Conservation (phyloP, 228 moss, liverwort and hornwort genomes). For the Sphagnum magellanicum region DNA sequence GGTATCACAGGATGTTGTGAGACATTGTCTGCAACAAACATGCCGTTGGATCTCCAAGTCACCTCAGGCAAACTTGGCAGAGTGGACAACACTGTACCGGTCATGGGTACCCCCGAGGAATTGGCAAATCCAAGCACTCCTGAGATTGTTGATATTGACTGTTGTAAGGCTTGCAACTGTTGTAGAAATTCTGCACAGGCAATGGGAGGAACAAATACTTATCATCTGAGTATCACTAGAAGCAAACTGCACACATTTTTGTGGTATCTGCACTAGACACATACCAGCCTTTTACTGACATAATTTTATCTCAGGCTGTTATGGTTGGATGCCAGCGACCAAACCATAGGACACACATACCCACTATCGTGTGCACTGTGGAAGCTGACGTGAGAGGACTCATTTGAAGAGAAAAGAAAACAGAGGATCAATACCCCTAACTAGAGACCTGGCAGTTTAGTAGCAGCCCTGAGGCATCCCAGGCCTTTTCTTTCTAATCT, state of each 20-base stretch:
- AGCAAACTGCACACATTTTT: neutral
- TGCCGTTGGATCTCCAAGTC: slow-evolving; percentile 47
- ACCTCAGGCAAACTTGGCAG: slow-evolving; percentile 40
- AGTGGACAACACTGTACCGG: neutral
- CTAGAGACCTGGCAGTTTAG: no score
- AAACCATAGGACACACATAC: no score
- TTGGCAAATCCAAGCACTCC: slow-evolving; percentile 86
- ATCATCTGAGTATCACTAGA: neutral
- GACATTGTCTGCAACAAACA: slow-evolving; percentile 31
- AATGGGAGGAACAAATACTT: neutral
- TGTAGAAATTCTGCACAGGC: slow-evolving; percentile 77
- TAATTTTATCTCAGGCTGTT: no score
- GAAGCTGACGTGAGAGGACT: no score
- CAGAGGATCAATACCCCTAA: no score
- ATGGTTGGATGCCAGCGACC: no score
- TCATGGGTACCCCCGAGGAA: slow-evolving; percentile 31
- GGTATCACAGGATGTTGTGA: slow-evolving; percentile 26
- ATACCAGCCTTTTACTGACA: neutral
- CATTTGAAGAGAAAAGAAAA: no score
- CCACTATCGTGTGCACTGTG: no score
- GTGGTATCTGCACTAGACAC: neutral
- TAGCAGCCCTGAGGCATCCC: no score
- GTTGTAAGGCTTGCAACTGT: slow-evolving; percentile 81
- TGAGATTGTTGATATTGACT: slow-evolving; percentile 81
- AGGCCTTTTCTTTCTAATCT: neutral